A percentile compares a stretch with the other conserved stretches of the same genome.
phyloP scores from a whole-genome alignment of 345 rosid species.

The Acer negundo region DNA sequence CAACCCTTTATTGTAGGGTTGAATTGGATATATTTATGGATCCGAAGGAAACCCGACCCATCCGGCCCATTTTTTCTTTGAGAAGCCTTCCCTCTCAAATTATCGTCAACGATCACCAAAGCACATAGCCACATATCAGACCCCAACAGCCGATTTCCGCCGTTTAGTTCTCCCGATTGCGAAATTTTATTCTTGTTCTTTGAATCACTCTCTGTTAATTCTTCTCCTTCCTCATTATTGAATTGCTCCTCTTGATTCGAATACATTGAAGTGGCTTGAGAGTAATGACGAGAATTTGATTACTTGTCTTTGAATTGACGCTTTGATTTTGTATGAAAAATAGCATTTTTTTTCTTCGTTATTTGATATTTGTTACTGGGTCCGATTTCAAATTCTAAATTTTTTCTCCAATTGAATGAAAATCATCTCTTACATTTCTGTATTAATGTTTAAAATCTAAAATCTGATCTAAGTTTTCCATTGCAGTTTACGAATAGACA shows the following conservation, averaged over 20 bases:
- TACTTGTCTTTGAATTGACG: no score
- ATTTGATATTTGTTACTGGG: no score
- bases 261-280: background rate
- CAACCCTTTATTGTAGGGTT: no score
- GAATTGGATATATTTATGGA: no score
- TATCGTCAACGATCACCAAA: background rate
- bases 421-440: no score
- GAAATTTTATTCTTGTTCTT: background rate
- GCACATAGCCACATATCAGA: background rate
- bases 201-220: background rate
- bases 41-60: background rate
- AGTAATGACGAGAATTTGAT: no score
- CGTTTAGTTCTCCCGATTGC: slow-evolving; percentile 2
- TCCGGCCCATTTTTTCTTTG: background rate
- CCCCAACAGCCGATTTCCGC: background rate
- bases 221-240: background rate
- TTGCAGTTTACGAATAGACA: no score
- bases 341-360: background rate
- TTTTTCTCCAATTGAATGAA: no score
- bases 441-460: background rate
- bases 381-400: background rate
- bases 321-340: background rate
- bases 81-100: background rate
- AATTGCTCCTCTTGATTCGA: background rate
- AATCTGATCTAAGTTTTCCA: background rate